Percentiles rank a stretch among this genome's conserved stretches.
These are phyloP conservation scores for Fusarium sp. DNA, from an alignment of 2,329 filamentous ascomycete species.

Conservation along the genomic window DNA sequence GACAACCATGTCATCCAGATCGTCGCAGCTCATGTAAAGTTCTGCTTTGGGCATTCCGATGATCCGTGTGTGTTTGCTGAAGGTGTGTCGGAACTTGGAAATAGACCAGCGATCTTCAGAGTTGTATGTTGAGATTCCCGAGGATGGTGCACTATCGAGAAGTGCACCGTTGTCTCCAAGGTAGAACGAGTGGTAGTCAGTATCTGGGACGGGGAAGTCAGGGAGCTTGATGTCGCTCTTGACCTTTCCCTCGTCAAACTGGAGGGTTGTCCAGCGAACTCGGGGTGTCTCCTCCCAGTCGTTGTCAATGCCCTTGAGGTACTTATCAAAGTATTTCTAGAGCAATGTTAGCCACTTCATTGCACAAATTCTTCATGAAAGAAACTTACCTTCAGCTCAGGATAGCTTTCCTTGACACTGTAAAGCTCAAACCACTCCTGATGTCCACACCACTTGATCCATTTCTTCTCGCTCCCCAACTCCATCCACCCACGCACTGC, in stretches of 20 bases:
- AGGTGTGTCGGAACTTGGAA: conserved; percentile 27
- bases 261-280: conserved; percentile 33
- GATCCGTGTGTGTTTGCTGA: conserved; percentile 16
- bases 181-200: conserved; percentile 14
- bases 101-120: conserved; percentile 33
- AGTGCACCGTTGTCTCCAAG: conserved; percentile 2
- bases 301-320: conserved; percentile 33
- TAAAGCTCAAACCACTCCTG: conserved; percentile 39
- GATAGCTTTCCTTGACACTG: conserved; percentile 17
- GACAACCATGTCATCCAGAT: conserved; percentile 12
- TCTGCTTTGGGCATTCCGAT: conserved; percentile 29
- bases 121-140: conserved; percentile 1
- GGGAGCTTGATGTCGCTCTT: conserved; percentile 26
- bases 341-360: not conserved
- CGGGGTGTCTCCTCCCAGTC: conserved; percentile 38
- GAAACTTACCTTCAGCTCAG: conserved; percentile 2
- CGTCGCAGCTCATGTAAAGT: conserved; percentile 33
- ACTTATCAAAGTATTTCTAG: conserved; percentile 36
- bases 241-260: conserved; percentile 36
- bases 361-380: fast-evolving
- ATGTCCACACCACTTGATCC: conserved; percentile 33
- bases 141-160: not conserved
- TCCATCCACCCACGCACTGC: conserved; percentile 37
- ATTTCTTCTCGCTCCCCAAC: conserved; percentile 31
- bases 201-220: conserved; percentile 23